Percentiles rank a stretch among this genome's conserved stretches.
Evolutionary conservation across 257 asterid species (phyloP).

Genomic region (Avicennia marina): DNA sequence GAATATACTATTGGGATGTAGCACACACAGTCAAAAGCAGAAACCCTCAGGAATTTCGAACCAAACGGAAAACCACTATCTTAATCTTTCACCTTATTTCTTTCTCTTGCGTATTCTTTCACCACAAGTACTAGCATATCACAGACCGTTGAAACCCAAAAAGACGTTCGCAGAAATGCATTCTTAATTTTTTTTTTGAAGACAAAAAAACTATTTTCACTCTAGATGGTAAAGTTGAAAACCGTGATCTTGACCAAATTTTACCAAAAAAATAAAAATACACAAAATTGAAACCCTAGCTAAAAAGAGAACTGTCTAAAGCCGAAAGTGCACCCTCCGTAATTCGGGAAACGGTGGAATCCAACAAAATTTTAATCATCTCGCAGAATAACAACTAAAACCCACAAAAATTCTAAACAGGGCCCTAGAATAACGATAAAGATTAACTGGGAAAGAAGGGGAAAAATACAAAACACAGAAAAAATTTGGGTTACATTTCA

Average conservation of each 20-base stretch:
- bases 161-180: neutral
- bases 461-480: neutral
- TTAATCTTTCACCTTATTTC: too few relatives aligned
- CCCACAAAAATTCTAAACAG: neutral
- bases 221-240: neutral
- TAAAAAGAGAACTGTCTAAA: neutral
- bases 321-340: neutral
- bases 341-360: too few relatives aligned
- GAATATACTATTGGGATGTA: neutral
- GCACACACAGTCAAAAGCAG: too few relatives aligned
- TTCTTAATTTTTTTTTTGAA: neutral
- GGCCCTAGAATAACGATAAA: slow-evolving; percentile 18
- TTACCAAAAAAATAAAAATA: neutral
- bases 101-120: too few relatives aligned
- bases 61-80: too few relatives aligned
- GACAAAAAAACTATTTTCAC: neutral
- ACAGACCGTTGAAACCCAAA: neutral
- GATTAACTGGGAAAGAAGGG: neutral
- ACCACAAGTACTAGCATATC: too few relatives aligned
- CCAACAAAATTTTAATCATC: slow-evolving; percentile 5
- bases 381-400: neutral
- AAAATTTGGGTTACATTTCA: slow-evolving; percentile 20
- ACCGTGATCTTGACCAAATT: neutral
- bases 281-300: neutral
- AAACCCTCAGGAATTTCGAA: too few relatives aligned